phyloP scores from a whole-genome alignment of 228 moss, liverwort and hornwort genomes.

The Sphagnum fallax region DNA sequence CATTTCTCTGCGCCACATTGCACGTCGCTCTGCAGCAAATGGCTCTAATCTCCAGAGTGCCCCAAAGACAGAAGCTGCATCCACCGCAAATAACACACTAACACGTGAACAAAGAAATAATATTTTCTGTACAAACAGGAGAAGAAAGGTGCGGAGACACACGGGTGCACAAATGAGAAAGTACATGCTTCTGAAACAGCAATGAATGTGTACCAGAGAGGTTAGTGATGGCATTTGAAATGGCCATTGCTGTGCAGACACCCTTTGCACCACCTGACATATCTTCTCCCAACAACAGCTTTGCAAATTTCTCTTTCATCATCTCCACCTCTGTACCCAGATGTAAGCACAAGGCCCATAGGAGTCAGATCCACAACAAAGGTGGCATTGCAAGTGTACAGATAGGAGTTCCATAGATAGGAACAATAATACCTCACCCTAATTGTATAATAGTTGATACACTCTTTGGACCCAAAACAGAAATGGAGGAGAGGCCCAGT shows the following conservation, averaged over 20 bases:
- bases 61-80: conserved; percentile 85
- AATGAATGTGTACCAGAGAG: conserved; percentile 58
- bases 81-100: conserved; percentile 4
- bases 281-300: conserved; percentile 92
- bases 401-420: background rate
- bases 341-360: background rate
- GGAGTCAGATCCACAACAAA: background rate
- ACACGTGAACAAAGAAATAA: background rate
- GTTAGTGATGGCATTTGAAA: conserved; percentile 93
- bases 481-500: too few relatives aligned
- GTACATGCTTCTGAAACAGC: background rate
- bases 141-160: background rate
- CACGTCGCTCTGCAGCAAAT: conserved; percentile 66
- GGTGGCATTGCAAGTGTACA: background rate
- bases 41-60: conserved; percentile 98
- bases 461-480: background rate
- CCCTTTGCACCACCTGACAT: conserved; percentile 99
- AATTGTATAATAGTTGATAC: background rate
- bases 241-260: conserved; percentile 85
- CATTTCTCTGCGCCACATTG: conserved; percentile 96
- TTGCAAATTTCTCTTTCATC: conserved; percentile 99
- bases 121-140: background rate
- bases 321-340: conserved; percentile 81
- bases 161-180: background rate
- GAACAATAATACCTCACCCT: background rate